Evolutionary conservation across 345 rosid species (phyloP).

Genomic region (Boechera retrofracta): DNA sequence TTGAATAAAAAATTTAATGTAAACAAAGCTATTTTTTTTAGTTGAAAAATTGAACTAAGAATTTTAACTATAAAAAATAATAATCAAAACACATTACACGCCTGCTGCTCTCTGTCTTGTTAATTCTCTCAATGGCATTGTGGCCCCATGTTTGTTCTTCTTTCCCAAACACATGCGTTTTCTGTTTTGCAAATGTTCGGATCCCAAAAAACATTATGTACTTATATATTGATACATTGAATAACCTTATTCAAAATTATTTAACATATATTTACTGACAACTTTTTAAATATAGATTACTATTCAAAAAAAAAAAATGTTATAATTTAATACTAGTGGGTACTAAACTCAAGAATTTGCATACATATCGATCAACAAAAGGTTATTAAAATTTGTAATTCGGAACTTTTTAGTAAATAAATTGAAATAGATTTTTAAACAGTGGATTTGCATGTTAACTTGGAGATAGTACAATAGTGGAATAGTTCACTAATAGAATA

Average conservation of each 20-base stretch:
- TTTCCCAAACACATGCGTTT: conserved; percentile 42
- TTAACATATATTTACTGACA: background rate
- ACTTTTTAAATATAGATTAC: no score
- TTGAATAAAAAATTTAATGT: background rate
- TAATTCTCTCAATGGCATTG: conserved; percentile 33
- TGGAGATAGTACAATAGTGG: no score
- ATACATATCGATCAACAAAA: no score
- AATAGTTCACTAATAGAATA: no score
- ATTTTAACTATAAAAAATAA: background rate
- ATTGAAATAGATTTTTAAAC: no score
- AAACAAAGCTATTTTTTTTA: background rate
- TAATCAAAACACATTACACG: conserved; percentile 38
- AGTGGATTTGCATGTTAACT: no score
- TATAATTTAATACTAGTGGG: no score
- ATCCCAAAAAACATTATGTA: conserved; percentile 26
- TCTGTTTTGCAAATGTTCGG: conserved; percentile 29
- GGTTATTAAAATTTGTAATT: no score
- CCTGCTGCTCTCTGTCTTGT: conserved; percentile 43
- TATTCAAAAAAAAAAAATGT: no score
- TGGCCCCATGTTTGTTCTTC: conserved; percentile 37
- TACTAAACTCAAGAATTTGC: no score
- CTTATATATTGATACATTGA: no score
- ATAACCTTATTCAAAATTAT: background rate
- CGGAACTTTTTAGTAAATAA: no score
- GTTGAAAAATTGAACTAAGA: background rate